Evolutionary conservation across 352 stramenopile species (phyloP).

Genomic region (Synura sp.): DNA sequence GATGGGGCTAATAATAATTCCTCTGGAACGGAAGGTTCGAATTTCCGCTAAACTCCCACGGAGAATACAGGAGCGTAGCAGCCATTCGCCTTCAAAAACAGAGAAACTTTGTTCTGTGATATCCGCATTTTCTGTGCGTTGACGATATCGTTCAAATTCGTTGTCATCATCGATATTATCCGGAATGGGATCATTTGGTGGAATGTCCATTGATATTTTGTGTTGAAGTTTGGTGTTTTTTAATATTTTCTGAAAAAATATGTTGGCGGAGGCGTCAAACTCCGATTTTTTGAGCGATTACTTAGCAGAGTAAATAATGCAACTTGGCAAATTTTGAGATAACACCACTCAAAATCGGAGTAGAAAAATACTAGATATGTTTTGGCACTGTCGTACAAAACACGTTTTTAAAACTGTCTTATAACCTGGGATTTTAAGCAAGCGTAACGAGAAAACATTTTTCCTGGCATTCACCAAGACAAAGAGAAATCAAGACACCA

Average conservation of each 20-base stretch:
- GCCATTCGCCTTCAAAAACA: constrained; percentile 20
- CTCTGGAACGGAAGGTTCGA: constrained; percentile 21
- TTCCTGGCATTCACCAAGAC: no score
- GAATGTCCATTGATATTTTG: constrained; percentile 33
- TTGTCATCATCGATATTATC: constrained; percentile 33
- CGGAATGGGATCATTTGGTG: constrained; percentile 25
- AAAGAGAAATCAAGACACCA: no score
- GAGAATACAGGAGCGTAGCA: constrained; percentile 7
- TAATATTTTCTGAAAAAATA: constrained; percentile 36
- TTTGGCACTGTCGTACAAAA: no score
- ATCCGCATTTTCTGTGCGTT: constrained; percentile 29
- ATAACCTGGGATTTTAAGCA: no score
- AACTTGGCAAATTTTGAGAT: no score
- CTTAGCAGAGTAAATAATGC: no score
- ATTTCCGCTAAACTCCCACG: background rate
- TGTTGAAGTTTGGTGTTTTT: constrained; percentile 33
- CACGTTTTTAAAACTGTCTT: no score
- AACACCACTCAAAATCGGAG: no score
- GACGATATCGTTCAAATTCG: constrained; percentile 30
- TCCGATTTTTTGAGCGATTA: no score
- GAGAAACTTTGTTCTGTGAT: constrained; percentile 31
- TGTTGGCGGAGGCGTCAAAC: no score
- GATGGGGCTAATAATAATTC: constrained; percentile 28
- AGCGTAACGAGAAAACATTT: no score
- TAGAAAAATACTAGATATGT: no score